Base-by-base conservation (phyloP, 2,329 filamentous ascomycete genomes). In the Tolypocladium nubicola region DNA sequence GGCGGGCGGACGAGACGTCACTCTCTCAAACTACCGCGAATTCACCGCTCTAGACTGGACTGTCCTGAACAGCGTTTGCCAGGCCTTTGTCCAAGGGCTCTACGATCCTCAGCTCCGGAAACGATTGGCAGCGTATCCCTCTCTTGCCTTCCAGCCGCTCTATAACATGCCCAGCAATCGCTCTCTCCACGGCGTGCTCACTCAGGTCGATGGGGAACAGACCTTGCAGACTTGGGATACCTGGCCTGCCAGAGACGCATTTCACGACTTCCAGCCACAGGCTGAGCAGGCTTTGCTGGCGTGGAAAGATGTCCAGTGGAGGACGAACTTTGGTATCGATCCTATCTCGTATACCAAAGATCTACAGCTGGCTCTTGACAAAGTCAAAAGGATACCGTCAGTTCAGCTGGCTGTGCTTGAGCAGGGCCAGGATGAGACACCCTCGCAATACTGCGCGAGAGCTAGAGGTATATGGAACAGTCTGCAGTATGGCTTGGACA, bases 131-230 rank as follows among this genome's bases (percentile, higher is more conserved):
- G 64, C 61, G 5, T 80, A 76, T 56, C 72, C 70, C n/a, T 82
- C 82, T 2, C 72, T 84, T 8, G 65, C 69, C 7, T 73, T 74
- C 37, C 66, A 66, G 16, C 59, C 67, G 10, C 54, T 59, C 1
- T 56, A 65, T 0, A 64, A 66, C 2, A 55, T 61, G 2, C 62
- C 68, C 7, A 68, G 67, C 54, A 68, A 72, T 57, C 76, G 79
- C 43, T 80, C 81, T 4, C 74, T 86, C 1, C 68, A 73, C n/a
- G 80, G 81, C 0, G 74, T 83, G 2, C 76, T 73, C 59, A 76
- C 71, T 16, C 80, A 85, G 61, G 68, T 76, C 2, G 83, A 86
- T 62, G 83, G 83, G 9, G 83, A 86, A 63, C 70, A 71, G 23
- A 65, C 84, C 26, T 70, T 79, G 1, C 73, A 79, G 65, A 64